Conservation (phyloP, 2,329 filamentous ascomycete genomes). For the Ophiostoma piceae region DNA sequence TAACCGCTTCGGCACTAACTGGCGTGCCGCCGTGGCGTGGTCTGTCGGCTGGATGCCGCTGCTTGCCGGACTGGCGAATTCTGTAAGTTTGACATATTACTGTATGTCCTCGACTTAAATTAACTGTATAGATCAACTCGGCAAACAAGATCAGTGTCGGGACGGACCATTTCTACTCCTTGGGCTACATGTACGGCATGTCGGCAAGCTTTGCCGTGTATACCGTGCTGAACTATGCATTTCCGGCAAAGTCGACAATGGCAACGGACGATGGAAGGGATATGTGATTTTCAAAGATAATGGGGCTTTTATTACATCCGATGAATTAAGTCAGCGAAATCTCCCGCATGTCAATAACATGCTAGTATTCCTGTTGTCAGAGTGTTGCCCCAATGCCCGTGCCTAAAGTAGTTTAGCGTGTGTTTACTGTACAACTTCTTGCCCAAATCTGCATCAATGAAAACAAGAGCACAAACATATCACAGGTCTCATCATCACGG, state of each 20-base stretch:
- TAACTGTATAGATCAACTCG: background rate
- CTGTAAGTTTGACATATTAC: background rate
- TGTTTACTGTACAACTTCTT: too few species aligned
- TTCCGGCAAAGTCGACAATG: background rate
- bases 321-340: too few species aligned
- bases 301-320: too few species aligned
- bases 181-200: constrained; percentile 12
- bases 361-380: too few species aligned
- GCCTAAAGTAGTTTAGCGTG: too few species aligned
- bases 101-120: background rate
- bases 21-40: constrained; percentile 21
- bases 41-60: constrained; percentile 1
- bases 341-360: too few species aligned
- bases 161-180: background rate
- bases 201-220: background rate
- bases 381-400: too few species aligned
- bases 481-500: too few species aligned
- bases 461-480: too few species aligned
- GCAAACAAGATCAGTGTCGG: background rate
- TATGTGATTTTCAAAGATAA: background rate
- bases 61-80: background rate
- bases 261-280: background rate
- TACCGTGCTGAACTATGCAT: background rate
- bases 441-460: too few species aligned
- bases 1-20: constrained; percentile 27